phyloP scores from a whole-genome alignment of 768 basidiomycete species.

The Sistotremastrum niveocremeum region DNA sequence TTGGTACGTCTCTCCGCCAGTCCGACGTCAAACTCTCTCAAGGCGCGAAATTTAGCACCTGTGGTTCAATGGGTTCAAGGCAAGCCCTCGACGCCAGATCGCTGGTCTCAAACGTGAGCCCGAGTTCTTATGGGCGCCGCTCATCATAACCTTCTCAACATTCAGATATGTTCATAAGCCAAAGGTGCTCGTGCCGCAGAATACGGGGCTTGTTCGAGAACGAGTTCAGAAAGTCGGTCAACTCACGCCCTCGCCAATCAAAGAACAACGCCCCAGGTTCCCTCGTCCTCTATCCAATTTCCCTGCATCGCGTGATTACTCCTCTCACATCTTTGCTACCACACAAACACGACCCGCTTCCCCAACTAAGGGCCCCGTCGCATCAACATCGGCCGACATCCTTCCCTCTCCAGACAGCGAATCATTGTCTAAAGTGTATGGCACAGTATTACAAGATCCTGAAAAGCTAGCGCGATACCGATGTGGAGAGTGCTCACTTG shows the following conservation, averaged over 20 bases:
- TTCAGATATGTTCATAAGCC: slow-evolving; percentile 7
- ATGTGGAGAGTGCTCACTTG: slow-evolving; percentile 48
- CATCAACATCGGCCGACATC: slow-evolving; percentile 42
- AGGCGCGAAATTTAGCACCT: slow-evolving; percentile 32
- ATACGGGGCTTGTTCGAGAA: slow-evolving; percentile 5
- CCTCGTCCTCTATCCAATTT: slow-evolving; percentile 30
- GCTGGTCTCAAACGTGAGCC: slow-evolving; percentile 68
- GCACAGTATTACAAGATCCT: slow-evolving; percentile 69
- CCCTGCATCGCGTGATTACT: slow-evolving; percentile 23
- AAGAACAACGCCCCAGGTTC: slow-evolving; percentile 14
- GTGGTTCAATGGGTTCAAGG: slow-evolving; percentile 52
- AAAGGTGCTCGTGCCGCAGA: slow-evolving; percentile 6
- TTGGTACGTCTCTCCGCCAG: slow-evolving; percentile 40
- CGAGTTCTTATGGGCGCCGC: slow-evolving; percentile 34
- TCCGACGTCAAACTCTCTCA: background rate
- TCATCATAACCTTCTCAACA: slow-evolving; percentile 21
- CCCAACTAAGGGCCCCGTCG: slow-evolving; percentile 15
- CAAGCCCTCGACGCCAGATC: slow-evolving; percentile 37
- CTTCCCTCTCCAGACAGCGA: slow-evolving; percentile 43
- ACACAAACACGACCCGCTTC: slow-evolving; percentile 41
- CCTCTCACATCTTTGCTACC: slow-evolving; percentile 43
- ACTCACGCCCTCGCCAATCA: slow-evolving; percentile 25
- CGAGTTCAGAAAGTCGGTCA: slow-evolving; percentile 10
- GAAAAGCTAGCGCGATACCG: slow-evolving; percentile 57
- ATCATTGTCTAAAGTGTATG: slow-evolving; percentile 68